Evolutionary conservation across 352 stramenopile genomes (phyloP).

Genomic region (Phytophthora podocarpi): DNA sequence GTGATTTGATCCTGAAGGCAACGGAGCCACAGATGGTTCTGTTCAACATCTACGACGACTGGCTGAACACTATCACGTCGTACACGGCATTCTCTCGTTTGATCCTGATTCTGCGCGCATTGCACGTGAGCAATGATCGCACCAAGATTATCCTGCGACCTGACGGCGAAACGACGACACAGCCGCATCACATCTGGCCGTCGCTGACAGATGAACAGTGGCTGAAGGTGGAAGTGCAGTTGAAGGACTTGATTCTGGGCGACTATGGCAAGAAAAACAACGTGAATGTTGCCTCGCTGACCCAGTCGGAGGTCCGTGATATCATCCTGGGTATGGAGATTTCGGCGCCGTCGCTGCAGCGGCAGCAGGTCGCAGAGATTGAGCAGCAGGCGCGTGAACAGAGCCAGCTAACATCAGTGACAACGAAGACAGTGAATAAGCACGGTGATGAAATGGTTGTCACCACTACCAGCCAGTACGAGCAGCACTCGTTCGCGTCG

Average conservation of each 20-base stretch:
- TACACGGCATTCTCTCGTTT: conserved; percentile 99
- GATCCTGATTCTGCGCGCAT: conserved; percentile 98
- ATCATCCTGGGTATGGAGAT: conserved; percentile 99
- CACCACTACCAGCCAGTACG: conserved; percentile 99
- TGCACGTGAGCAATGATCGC: conserved; percentile 97
- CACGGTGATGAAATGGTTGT: conserved; percentile 99
- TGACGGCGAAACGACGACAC: conserved; percentile 98
- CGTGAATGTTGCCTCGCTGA: conserved; percentile 99
- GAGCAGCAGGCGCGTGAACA: conserved; percentile 99
- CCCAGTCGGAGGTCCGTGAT: conserved; percentile 99
- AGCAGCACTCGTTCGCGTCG: conserved; percentile 99
- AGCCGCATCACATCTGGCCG: conserved; percentile 99
- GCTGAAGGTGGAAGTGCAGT: conserved; percentile 99
- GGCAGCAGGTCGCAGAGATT: conserved; percentile 99
- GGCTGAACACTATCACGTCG: conserved; percentile 99
- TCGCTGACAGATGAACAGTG: conserved; percentile 99
- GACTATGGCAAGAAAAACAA: conserved; percentile 99
- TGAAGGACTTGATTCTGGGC: conserved; percentile 99
- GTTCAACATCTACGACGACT: conserved; percentile 99
- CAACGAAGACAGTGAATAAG: conserved; percentile 99
- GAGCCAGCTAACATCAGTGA: conserved; percentile 98
- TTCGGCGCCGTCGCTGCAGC: conserved; percentile 97
- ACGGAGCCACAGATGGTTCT: conserved; percentile 99
- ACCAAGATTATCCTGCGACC: conserved; percentile 98
- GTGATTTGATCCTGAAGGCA: conserved; percentile 98